Evolutionary conservation across 495 filamentous ascomycete species (phyloP), one percentile per base, ranked within the genome.

Genomic region (Neurospora sp.): DNA sequence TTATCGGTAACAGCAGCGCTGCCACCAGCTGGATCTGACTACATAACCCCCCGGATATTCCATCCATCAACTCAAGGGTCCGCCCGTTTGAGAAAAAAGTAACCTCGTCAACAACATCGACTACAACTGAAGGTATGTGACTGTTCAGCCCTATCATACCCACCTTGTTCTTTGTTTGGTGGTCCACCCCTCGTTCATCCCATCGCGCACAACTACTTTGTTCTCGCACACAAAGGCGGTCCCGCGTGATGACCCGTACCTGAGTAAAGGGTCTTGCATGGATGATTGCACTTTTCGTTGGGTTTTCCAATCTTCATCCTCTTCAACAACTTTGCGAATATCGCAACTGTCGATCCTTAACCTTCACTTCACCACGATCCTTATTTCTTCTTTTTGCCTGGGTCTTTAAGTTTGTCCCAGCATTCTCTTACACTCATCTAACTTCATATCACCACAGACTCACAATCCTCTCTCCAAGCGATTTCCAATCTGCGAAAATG

Each of bases 401-500:
- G 10, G 10, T 27, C 42, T 68, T 20, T 12, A 18, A 39, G 12
- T 65, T 37, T 73, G 22, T 71, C 73, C 38, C 46, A 68, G 22
- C 5, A 40, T 27, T 69, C 22, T 14, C 2, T 31, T 31, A 73
- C 74, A 77, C 77, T 79, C 75, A 73, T 76, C 78, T 73, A 65
- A 65, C 27, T 18, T 18, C 27, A 35, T 35, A 35, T 65, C 53
- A 65, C 27, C 11, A 65, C 53, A 65, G 53, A 65, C 53, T 35
- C 27, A 35, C 31, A 65, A 18, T 18, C 14, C 16, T 65, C 44
- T 48, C 44, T 48, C 44, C 27, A 61, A 31, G 53, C 27, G 53
- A 35, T 65, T 18, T 6, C 12, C 16, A 35, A 35, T 65, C 53
- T 16, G 27, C 69, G 82, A 88, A 86, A 42, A 96, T 96, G 93